These are phyloP conservation scores for Paramyrothecium roridum DNA, from an alignment of 2,329 filamentous ascomycete genomes.

Conservation along the genomic window DNA sequence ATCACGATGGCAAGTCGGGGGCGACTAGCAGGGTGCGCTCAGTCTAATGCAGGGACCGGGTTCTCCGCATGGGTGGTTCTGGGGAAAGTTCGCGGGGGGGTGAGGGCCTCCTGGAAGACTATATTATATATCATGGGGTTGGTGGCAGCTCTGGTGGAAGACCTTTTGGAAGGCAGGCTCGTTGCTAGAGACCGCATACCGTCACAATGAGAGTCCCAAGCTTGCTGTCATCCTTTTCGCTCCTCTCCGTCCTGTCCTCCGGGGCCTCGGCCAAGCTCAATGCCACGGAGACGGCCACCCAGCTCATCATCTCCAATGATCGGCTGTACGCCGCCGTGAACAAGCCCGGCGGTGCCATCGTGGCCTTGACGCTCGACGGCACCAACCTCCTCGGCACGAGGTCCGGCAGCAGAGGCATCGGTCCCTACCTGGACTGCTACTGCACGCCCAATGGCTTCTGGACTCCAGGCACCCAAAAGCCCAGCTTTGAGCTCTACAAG, in stretches of 20 bases:
- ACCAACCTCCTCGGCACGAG: constrained; percentile 47
- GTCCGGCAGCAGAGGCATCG: constrained; percentile 37
- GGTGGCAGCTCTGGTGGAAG: background rate
- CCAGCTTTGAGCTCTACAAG: constrained; percentile 39
- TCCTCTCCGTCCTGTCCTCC: constrained; percentile 15
- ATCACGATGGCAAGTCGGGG: too few species aligned
- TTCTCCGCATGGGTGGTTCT: too few species aligned
- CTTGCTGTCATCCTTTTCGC: constrained; percentile 10
- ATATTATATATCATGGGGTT: background rate
- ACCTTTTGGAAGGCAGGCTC: background rate
- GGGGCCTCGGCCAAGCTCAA: constrained; percentile 21
- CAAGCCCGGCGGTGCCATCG: constrained; percentile 33
- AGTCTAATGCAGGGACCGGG: too few species aligned
- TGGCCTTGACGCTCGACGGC: constrained; percentile 30
- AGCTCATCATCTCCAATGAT: constrained; percentile 33
- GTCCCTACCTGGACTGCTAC: constrained; percentile 62
- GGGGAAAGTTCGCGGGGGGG: too few species aligned
- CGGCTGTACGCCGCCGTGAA: constrained; percentile 31
- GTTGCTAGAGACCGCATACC: background rate
- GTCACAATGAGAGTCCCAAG: background rate
- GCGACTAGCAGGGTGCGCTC: too few species aligned
- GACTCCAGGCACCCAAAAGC: constrained; percentile 50
- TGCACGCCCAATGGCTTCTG: constrained; percentile 58
- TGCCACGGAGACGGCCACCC: constrained; percentile 28
- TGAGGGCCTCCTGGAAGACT: too few species aligned